A percentile compares a stretch with the other conserved stretches of the same genome.
Evolutionary conservation across 495 filamentous ascomycete species (phyloP).

Genomic region (Cercophora sp.): DNA sequence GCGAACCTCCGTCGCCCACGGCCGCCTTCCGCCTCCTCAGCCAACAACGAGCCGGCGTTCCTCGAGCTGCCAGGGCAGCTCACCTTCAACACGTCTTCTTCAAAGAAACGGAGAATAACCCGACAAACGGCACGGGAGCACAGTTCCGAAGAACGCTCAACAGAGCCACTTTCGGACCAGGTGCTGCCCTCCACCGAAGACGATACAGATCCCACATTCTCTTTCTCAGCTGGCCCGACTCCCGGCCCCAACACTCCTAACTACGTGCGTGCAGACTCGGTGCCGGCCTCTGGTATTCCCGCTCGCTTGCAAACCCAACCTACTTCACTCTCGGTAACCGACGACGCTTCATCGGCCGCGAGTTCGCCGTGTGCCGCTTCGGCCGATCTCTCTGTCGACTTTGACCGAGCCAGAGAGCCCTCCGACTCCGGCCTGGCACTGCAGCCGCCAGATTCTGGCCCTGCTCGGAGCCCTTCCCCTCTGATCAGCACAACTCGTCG

Average conservation of each 20-base stretch:
- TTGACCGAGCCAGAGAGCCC: slow-evolving; percentile 54
- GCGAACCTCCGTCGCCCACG: slow-evolving; percentile 5
- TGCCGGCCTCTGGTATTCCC: slow-evolving; percentile 44
- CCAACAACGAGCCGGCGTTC: slow-evolving; percentile 18
- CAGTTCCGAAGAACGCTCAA: slow-evolving; percentile 24
- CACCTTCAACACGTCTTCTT: slow-evolving; percentile 81
- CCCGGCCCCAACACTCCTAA: slow-evolving; percentile 45
- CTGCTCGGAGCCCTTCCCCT: slow-evolving; percentile 37
- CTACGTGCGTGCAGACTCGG: slow-evolving; percentile 58
- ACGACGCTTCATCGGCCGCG: slow-evolving; percentile 51
- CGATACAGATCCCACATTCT: slow-evolving; percentile 34
- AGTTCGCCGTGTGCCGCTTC: slow-evolving; percentile 71
- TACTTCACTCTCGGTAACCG: slow-evolving; percentile 43
- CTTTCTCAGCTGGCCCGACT: slow-evolving; percentile 34
- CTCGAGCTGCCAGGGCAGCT: slow-evolving; percentile 62
- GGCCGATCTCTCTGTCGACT: slow-evolving; percentile 64
- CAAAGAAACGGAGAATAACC: slow-evolving; percentile 84
- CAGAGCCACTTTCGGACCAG: slow-evolving; percentile 36
- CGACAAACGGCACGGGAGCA: slow-evolving; percentile 45
- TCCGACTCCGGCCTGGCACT: slow-evolving; percentile 21
- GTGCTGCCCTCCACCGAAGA: slow-evolving; percentile 48
- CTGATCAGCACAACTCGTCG: slow-evolving; percentile 38
- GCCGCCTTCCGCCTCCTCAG: slow-evolving; percentile 9
- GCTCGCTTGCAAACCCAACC: slow-evolving; percentile 46
- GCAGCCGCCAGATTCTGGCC: slow-evolving; percentile 14